phyloP scores from a whole-genome alignment of 2,329 filamentous ascomycete genomes.

The Verticillium longisporum region DNA sequence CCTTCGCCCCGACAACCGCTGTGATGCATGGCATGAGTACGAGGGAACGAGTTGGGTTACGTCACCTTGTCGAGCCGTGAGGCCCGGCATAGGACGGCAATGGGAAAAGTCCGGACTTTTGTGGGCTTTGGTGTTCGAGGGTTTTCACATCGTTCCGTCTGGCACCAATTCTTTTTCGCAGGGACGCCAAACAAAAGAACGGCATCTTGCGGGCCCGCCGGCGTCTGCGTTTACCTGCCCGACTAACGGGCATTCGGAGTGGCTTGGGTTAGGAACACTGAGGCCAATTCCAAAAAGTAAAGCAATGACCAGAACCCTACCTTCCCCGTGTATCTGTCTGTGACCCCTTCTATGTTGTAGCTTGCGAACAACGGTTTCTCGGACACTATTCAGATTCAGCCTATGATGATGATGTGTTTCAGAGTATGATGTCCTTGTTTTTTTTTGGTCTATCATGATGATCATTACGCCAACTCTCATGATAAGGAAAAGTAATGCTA shows the following conservation, averaged over 20 bases:
- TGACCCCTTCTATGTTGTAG: not conserved
- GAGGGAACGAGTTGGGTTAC: not conserved
- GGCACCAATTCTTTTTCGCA: not conserved
- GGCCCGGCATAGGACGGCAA: not conserved
- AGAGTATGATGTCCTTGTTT: not conserved
- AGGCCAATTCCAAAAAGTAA: not conserved
- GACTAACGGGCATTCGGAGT: not conserved
- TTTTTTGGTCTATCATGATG: not conserved
- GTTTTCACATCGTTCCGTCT: not conserved
- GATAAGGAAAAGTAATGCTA: not conserved
- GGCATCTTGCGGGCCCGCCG: not conserved
- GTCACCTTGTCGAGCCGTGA: not conserved
- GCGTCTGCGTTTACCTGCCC: not conserved
- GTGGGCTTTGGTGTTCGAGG: not conserved
- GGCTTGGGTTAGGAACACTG: not conserved
- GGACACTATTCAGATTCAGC: too few relatives aligned
- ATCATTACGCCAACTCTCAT: not conserved
- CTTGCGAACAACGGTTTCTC: too few relatives aligned
- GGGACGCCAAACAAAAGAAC: not conserved
- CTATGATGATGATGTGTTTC: too few relatives aligned
- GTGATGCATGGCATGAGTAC: not conserved
- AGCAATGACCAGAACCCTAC: not conserved
- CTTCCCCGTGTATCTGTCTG: not conserved
- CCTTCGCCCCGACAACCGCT: not conserved
- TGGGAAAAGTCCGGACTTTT: not conserved